phyloP scores from a whole-genome alignment of 176 grass and related monocot species.

The Puya raimondii region DNA sequence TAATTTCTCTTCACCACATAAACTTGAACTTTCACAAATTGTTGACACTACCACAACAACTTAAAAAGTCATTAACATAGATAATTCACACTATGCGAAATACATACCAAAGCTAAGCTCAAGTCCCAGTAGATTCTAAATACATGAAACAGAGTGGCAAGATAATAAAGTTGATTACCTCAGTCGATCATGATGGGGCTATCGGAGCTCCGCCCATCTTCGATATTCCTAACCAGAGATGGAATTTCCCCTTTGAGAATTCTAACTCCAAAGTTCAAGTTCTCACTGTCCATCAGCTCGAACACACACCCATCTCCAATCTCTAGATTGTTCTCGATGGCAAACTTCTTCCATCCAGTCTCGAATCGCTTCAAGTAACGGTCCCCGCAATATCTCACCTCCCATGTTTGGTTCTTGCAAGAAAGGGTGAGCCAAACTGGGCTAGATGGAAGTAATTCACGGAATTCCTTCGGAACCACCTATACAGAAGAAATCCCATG shows the following conservation, averaged over 20 bases:
- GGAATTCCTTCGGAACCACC: slow-evolving; percentile 27
- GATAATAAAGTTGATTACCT: not conserved
- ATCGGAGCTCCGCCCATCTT: slow-evolving; percentile 25
- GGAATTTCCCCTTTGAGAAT: slow-evolving; percentile 32
- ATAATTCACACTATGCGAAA: no score
- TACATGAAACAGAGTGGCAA: not conserved
- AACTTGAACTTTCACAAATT: no score
- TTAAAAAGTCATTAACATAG: no score
- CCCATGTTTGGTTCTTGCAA: slow-evolving; percentile 23
- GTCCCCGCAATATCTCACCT: slow-evolving; percentile 24
- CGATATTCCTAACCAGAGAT: not conserved
- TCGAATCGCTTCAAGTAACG: slow-evolving; percentile 21
- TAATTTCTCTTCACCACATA: no score
- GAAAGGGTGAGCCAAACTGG: slow-evolving; percentile 4
- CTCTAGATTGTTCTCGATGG: slow-evolving; percentile 22
- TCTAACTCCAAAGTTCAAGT: slow-evolving; percentile 38
- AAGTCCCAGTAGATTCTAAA: no score
- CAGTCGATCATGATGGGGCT: slow-evolving; percentile 50
- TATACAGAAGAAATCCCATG: not conserved
- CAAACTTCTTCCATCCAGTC: slow-evolving; percentile 28
- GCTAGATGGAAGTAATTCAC: slow-evolving; percentile 18
- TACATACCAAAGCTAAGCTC: not conserved
- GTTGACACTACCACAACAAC: no score
- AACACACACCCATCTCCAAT: slow-evolving; percentile 42
- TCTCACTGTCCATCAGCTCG: slow-evolving; percentile 22